These are phyloP conservation scores for Globisporangium ultimum DNA, from an alignment of 352 stramenopile genomes.

Conservation along the genomic window DNA sequence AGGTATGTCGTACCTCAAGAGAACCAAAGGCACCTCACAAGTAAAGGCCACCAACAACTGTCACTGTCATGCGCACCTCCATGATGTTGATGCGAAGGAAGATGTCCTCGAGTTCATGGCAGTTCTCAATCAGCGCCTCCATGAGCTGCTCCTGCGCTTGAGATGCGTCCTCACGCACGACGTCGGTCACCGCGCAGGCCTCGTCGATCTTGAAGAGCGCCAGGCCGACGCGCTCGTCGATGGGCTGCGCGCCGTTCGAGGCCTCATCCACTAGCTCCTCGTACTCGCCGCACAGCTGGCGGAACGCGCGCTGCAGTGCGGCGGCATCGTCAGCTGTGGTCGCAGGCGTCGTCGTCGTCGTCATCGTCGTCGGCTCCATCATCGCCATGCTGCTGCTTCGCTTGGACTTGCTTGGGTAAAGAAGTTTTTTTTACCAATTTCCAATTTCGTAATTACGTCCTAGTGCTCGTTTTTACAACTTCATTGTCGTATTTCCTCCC, in stretches of 20 bases:
- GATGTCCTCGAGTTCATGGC: constrained; percentile 73
- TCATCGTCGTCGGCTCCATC: background rate
- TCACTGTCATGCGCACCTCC: constrained; percentile 31
- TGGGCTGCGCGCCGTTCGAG: constrained; percentile 42
- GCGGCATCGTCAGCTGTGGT: constrained; percentile 3
- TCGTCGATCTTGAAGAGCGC: constrained; percentile 85
- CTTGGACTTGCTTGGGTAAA: too few relatives aligned
- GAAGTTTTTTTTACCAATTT: too few relatives aligned
- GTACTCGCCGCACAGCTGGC: constrained; percentile 55
- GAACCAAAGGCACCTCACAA: background rate
- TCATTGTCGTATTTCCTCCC: too few relatives aligned
- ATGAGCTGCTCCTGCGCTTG: constrained; percentile 49
- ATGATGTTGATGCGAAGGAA: constrained; percentile 75
- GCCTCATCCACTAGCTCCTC: constrained; percentile 70
- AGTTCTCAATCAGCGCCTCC: constrained; percentile 57
- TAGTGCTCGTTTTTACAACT: too few relatives aligned
- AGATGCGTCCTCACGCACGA: constrained; percentile 46
- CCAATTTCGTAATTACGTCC: constrained; percentile 7
- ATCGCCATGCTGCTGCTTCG: background rate
- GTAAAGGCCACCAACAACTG: background rate
- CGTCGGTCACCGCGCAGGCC: constrained; percentile 44
- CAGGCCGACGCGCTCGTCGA: constrained; percentile 71
- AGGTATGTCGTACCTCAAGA: too few relatives aligned
- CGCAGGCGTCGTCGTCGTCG: background rate
- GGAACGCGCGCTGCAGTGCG: constrained; percentile 50